A percentile compares a stretch with the other conserved stretches of the same genome.
Conservation (phyloP, 257 asterid genomes). For the Lithospermum erythrorhizon region DNA sequence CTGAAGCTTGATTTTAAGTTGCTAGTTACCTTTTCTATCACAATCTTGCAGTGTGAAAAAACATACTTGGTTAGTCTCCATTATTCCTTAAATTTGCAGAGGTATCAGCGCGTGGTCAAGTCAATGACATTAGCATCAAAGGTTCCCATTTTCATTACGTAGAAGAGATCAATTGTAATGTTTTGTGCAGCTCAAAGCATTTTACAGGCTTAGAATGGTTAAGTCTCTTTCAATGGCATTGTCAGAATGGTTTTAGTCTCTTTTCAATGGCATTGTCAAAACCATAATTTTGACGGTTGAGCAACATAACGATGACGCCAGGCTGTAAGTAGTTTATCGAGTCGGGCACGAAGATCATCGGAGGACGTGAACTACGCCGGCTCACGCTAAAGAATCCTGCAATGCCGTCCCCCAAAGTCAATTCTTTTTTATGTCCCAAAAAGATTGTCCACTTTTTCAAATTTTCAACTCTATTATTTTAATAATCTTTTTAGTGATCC, state of each 20-base stretch:
- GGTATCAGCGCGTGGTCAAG: slow-evolving; percentile 95
- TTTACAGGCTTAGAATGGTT: slow-evolving; percentile 62
- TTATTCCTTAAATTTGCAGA: slow-evolving; percentile 33
- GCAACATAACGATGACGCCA: slow-evolving; percentile 53
- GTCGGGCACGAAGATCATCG: slow-evolving; percentile 77
- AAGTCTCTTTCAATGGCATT: slow-evolving; percentile 83
- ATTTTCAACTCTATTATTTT: no score
- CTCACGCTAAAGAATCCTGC: slow-evolving; percentile 91
- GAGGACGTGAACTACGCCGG: slow-evolving; percentile 97
- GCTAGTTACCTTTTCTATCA: no score
- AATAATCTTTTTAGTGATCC: no score
- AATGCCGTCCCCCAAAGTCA: slow-evolving; percentile 86
- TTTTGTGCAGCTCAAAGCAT: slow-evolving; percentile 58
- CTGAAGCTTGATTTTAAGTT: no score
- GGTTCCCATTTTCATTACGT: slow-evolving; percentile 93
- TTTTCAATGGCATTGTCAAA: no score
- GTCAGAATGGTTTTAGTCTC: slow-evolving; percentile 36
- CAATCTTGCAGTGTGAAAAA: not conserved
- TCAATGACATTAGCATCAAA: slow-evolving; percentile 83
- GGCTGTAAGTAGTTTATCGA: slow-evolving; percentile 55
- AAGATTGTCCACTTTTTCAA: no score
- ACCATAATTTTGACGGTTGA: no score
- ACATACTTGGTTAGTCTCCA: not conserved
- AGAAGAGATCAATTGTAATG: slow-evolving; percentile 76
- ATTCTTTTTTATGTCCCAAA: no score